Base-by-base conservation (phyloP, 805 yeast species). In the Pichia scutulata region DNA sequence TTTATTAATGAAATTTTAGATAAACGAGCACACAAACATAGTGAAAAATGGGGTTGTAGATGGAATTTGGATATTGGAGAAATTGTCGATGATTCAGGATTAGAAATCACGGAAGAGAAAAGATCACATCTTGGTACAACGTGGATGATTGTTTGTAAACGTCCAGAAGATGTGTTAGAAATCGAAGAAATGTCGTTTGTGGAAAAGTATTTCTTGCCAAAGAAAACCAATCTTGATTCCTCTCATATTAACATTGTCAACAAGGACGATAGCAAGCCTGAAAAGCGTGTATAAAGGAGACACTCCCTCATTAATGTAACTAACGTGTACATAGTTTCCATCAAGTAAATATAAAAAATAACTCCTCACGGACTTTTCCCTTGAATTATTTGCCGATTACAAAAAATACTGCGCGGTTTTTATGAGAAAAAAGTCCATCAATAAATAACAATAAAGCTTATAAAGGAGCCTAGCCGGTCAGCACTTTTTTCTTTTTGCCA, bases 61-160 rank as follows among this genome's bases (percentile, higher is more conserved):
- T 93, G 98, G 97, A 93, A 93, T 63, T 71, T 93, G 55, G 98
- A 93, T 63, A 87, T 93, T 57, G 95, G 90, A 23, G 95, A 85
- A 58, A 73, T 93, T 40, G 75, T 93, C 25, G 90, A 86, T 62
- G 81, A 81, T 52, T 82, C 95, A 7, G 96, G 95, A 0, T 72
- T 93, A 50, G 90, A 86, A 56, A 77, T 93, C 42, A 87, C 89
- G 2, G 82, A 80, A 57, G 92, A 87, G 60, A 80, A 79, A 55
- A 74, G 96, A 56, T 81, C 81, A 21, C 97, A 93, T 69, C 75
- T 93, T 54, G 98, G 98, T 21, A 86, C 98, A 1, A 89, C 97
- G 6, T 90, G 93, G 93, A 77, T 85, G 68, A 73, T 85, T 57
- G 81, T 85, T 8, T 85, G 89, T 41, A 86, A 86, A 68, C 73